These are phyloP conservation scores for Amanita muscaria DNA, from an alignment of 768 basidiomycete genomes.

Conservation along the genomic window DNA sequence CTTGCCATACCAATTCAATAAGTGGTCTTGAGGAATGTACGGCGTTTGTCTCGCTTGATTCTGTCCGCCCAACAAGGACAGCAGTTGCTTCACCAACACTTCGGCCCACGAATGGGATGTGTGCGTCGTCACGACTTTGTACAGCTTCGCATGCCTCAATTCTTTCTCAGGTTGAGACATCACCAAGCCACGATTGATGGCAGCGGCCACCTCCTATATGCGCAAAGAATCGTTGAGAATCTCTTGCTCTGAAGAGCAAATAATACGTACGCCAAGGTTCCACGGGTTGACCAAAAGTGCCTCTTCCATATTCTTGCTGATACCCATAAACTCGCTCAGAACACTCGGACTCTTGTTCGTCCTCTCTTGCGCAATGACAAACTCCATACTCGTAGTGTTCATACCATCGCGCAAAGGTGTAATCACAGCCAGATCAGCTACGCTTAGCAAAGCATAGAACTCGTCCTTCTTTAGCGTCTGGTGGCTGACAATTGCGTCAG, in stretches of 20 bases:
- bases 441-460: constrained; percentile 90
- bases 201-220: constrained; percentile 70
- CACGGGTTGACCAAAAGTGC: constrained; percentile 93
- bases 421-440: constrained; percentile 91
- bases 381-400: constrained; percentile 99
- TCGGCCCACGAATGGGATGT: constrained; percentile 95
- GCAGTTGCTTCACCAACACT: constrained; percentile 78
- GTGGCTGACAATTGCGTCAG: constrained; percentile 47
- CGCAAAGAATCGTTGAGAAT: not conserved
- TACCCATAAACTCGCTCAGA: constrained; percentile 97
- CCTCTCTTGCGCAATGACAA: constrained; percentile 85
- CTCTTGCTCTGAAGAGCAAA: not conserved
- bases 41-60: constrained; percentile 81
- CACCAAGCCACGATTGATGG: constrained; percentile 79
- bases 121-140: constrained; percentile 84
- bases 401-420: constrained; percentile 95
- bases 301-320: constrained; percentile 83
- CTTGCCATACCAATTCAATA: constrained; percentile 51
- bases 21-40: constrained; percentile 54
- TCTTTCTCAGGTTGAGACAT: constrained; percentile 77
- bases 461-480: constrained; percentile 97
- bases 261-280: constrained; percentile 70
- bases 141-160: constrained; percentile 61
- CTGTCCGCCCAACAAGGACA: constrained; percentile 71
- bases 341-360: constrained; percentile 82